Evolutionary conservation across 495 filamentous ascomycete genomes (phyloP), one percentile per base, ranked within the genome.

Genomic region (Bathelium albidoporum): DNA sequence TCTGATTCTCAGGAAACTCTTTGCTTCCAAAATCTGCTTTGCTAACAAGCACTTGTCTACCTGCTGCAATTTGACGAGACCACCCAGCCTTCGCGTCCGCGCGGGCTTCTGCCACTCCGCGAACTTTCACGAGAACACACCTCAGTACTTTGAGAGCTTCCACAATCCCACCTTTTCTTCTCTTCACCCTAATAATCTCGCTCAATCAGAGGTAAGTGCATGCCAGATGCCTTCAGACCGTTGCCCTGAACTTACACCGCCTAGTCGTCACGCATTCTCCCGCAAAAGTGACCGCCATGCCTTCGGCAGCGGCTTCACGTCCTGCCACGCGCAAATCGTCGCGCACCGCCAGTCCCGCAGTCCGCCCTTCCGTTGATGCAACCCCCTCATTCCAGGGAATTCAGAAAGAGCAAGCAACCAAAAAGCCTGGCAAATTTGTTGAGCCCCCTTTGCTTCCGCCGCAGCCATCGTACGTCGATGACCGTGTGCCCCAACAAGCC

Each of bases 381-480:
- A 72, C 74, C 58, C 32, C 75, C 43, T 63, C 61, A 18, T 68
- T 63, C 18, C 31, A 67, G 36, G 67, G 74, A 61, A 63, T 69
- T 5, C 61, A 52, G 55, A 66, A 66, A 69, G 68, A 62, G 53
- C 66, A 71, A 66, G 67, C 58, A 67, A 61, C 55, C 22, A 58
- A 64, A 44, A 22, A 2, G 24, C 31, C 32, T 34, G 60, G 62
- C 36, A 14, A 12, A 12, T 60, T 60, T 26, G 58, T 36, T n/a
- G 90, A 95, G 74, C 90, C 90, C 2, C 78, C 83, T 7, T 67
- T 87, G 41, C 81, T 85, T 66, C 75, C 78, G 31, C 85, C 87
- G 65, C 74, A 72, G 29, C 82, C 90, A 1, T 89, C 86, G 65
- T 93, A 85, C 71, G 79, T 82, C 72, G 90, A 93, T 62, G 74